Evolutionary conservation across 202 grass and related monocot species (phyloP), one percentile per base, ranked within the genome.

Genomic region (Setaria viridis): DNA sequence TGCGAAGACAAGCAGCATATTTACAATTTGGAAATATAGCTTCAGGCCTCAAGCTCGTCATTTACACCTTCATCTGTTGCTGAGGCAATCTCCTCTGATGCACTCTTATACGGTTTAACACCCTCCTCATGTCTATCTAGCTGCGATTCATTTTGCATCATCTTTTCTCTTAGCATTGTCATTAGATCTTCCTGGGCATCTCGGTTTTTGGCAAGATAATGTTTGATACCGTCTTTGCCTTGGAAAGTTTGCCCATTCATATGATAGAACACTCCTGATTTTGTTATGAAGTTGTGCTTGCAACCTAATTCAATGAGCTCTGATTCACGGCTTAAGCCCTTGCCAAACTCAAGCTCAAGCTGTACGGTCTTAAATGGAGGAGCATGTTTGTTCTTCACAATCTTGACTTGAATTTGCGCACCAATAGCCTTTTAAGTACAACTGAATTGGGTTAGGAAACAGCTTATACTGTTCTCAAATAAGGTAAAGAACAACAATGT

Each of bases 161-260:
- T 70, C 54, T 87, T 89, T 49, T 90, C 87, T 77, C 59, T 90
- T 17, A 94, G n/a, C 72, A 86, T 90, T 9, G 29, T 50, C 74
- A 92, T 84, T 10, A 94, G 68, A 42, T 85, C 85, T 80, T 94
- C 82, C 21, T 65, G 51, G 33, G 49, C 55, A 56, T 72, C 68
- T 73, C 71, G 58, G 72, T 92, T 92, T 51, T 92, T 83, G 20
- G 71, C 25, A 76, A 95, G 82, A 77, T 90, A 81, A 29, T 9
- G 42, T 83, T 86, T 92, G 67, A 95, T 50, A 32, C 82, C 72
- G 78, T 95, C 87, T 79, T 92, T 95, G 58, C 93, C 90, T 77
- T 89, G 86, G 77, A 92, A 90, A 86, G 86, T 86, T 88, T 54
- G 45, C 68, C 42, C 80, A 17, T 55, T 84, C 88, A 72, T 86